Evolutionary conservation across 164 flowering plant genomes (phyloP), one percentile per base, ranked within the genome.

Genomic region (Pachysandra terminalis): DNA sequence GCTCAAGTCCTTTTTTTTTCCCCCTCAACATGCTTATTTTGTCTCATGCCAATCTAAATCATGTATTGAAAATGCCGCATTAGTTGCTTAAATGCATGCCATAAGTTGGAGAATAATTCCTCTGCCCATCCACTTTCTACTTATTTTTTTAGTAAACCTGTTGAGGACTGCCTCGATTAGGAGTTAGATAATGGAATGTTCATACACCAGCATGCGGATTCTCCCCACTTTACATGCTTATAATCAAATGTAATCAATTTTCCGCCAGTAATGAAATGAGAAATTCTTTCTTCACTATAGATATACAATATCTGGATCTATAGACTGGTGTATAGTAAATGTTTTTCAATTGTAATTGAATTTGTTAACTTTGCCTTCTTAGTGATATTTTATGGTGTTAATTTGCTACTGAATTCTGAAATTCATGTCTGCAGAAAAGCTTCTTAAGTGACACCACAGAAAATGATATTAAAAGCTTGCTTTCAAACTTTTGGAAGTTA

Each of bases 381-480:
- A 10, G 21, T 22, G 26, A 8, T 60, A 26, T 32, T n/a, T 64
- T 45, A 27, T 16, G 16, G 1, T 55, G 12, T 26, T 35, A 41
- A 52, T 45, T 21, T 19, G 5, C 28, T 62, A 21, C 35, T 70
- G 35, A 26, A n/a, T 68, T 67, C 15, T 62, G 28, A 61, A 49
- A 9, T 35, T 69, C 56, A 56, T 65, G 55, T 24, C 3, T 74
- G 74, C 82, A 87, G 88, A 64, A 66, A 51, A 24, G 21, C 6
- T 72, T 74, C 67, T 61, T 70, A 27, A 77, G 68, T 23, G 76
- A 76, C 22, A 15, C 63, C 32, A 70, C 17, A 45, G 80, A 74
- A 61, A 73, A 62, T 74, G 93, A 90, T 80, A 32, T 86, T 10
- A 87, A 85, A 74, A 75, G 69, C 68, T 51, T 92, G 69, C 80